phyloP scores from a whole-genome alignment of 176 grass and related monocot species.

The Musa beccarii region DNA sequence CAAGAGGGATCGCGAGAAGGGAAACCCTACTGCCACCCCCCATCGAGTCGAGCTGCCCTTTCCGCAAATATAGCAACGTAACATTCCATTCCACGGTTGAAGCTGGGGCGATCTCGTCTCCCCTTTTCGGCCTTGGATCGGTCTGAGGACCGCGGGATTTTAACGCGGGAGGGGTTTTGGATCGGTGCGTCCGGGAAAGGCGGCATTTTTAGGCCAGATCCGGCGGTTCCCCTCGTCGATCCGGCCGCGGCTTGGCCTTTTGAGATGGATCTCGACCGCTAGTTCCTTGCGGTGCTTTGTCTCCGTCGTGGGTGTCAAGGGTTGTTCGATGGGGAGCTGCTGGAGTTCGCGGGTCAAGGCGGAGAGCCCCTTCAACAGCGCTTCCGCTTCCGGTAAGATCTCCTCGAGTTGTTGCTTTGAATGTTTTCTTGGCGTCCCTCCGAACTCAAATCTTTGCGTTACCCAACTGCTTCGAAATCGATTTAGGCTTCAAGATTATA shows the following conservation, averaged over 20 bases:
- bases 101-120: not conserved
- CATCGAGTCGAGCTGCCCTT: not conserved
- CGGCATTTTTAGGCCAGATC: not conserved
- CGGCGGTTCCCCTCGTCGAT: not conserved
- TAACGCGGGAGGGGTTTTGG: not conserved
- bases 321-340: slow-evolving; percentile 52
- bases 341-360: slow-evolving; percentile 47
- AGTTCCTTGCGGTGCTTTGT: not conserved
- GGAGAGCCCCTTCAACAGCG: slow-evolving; percentile 60
- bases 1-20: not conserved
- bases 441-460: not conserved
- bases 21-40: not conserved
- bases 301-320: not conserved
- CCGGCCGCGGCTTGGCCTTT: not conserved
- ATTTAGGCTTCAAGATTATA: not conserved
- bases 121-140: not conserved
- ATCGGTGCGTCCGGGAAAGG: not conserved
- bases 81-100: not conserved
- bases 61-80: not conserved
- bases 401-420: not conserved
- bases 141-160: not conserved
- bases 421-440: not conserved
- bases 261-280: not conserved
- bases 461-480: not conserved
- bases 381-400: slow-evolving; percentile 39